Conservation (phyloP, 371 early-diverging fungal genomes). For the Gilbertella persicaria region DNA sequence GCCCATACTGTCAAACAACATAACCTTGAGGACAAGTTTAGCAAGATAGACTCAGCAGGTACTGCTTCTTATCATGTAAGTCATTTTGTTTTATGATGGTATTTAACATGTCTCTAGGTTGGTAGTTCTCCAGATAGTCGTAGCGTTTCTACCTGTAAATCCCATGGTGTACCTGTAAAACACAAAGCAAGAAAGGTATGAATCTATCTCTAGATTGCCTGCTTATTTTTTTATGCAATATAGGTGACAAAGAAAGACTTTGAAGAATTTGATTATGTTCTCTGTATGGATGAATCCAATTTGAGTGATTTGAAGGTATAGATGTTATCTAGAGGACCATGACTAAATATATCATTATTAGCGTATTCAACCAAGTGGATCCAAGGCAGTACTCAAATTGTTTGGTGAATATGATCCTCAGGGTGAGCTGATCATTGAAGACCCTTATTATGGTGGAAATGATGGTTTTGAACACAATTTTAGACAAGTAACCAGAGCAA, state of each 20-base stretch:
- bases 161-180: constrained; percentile 80
- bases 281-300: constrained; percentile 88
- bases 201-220: background rate
- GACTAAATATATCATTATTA: constrained; percentile 9
- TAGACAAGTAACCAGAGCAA: constrained; percentile 74
- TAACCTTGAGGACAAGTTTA: constrained; percentile 60
- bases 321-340: background rate
- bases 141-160: constrained; percentile 67
- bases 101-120: constrained; percentile 27
- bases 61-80: constrained; percentile 82
- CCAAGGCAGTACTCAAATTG: constrained; percentile 59
- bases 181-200: constrained; percentile 75
- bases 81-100: background rate
- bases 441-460: constrained; percentile 89
- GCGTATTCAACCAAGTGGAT: constrained; percentile 35
- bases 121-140: constrained; percentile 79
- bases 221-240: too few relatives aligned
- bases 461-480: constrained; percentile 90
- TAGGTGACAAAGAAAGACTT: constrained; percentile 66
- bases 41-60: constrained; percentile 85
- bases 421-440: constrained; percentile 76
- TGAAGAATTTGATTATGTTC: constrained; percentile 77
- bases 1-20: constrained; percentile 64
- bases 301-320: constrained; percentile 67
- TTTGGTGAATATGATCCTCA: constrained; percentile 90